Percentiles rank a stretch among this genome's conserved stretches.
phyloP scores from a whole-genome alignment of 495 filamentous ascomycete genomes.

The Podospora sp. region DNA sequence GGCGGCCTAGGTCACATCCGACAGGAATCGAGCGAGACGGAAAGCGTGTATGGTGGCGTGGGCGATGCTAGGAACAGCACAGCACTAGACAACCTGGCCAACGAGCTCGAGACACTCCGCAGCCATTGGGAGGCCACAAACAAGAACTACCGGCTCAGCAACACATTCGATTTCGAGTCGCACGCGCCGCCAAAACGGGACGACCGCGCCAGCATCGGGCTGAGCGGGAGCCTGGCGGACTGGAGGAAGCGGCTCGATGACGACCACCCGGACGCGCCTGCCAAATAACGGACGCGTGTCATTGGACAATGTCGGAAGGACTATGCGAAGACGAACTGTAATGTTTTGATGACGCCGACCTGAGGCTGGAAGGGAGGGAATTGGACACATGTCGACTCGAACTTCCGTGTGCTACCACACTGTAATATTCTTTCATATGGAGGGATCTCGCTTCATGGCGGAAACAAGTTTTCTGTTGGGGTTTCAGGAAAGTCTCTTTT shows the following conservation, averaged over 20 bases:
- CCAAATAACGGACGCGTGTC: conserved; percentile 16
- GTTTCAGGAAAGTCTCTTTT: not conserved
- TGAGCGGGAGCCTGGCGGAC: conserved; percentile 71
- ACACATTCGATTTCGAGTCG: conserved; percentile 79
- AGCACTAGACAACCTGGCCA: conserved; percentile 87
- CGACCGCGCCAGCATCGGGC: conserved; percentile 45
- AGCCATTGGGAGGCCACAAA: conserved; percentile 95
- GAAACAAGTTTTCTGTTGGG: not conserved
- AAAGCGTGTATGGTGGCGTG: conserved; percentile 48
- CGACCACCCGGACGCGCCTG: conserved; percentile 26
- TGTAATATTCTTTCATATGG: not conserved
- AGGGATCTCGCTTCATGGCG: not conserved
- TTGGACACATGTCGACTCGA: not conserved
- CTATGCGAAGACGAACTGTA: conserved; percentile 14
- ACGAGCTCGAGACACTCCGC: conserved; percentile 85
- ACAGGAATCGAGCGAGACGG: conserved; percentile 62
- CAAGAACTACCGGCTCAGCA: conserved; percentile 88
- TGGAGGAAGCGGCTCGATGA: conserved; percentile 74
- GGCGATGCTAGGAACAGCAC: conserved; percentile 69
- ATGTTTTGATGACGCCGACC: conserved; percentile 12
- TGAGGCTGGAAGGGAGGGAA: not conserved
- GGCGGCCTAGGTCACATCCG: conserved; percentile 50
- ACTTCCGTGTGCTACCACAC: conserved; percentile 2
- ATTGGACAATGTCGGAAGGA: not conserved
- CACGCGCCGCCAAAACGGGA: conserved; percentile 48